A percentile compares a stretch with the other conserved stretches of the same genome.
Conservation (phyloP, 345 rosid genomes). For the Populus davidiana region DNA sequence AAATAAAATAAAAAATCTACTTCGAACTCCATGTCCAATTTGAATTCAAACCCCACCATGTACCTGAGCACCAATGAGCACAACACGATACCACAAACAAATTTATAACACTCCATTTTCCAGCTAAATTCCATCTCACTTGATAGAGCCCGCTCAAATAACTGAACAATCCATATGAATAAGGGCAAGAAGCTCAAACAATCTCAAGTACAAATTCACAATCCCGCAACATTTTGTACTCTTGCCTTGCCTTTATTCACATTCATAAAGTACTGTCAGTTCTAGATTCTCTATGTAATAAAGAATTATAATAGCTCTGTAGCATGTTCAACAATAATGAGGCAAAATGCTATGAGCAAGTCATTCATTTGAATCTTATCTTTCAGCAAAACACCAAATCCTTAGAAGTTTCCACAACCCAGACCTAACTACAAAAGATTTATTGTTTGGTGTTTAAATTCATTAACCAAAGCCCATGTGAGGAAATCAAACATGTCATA, state of each 20-base stretch:
- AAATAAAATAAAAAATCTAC: background rate
- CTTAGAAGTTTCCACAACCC: background rate
- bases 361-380: background rate
- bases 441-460: background rate
- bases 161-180: background rate
- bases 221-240: background rate
- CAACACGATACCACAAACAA: background rate
- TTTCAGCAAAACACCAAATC: background rate
- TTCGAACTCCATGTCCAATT: background rate
- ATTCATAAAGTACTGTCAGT: background rate
- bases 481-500: background rate
- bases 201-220: background rate
- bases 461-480: background rate
- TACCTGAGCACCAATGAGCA: background rate
- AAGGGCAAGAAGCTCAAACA: background rate
- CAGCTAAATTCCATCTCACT: background rate
- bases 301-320: background rate
- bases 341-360: background rate
- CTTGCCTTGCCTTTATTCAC: background rate
- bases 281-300: no score
- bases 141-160: background rate
- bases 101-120: background rate
- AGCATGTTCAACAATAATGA: background rate
- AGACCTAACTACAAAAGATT: background rate
- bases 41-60: background rate